Percentiles rank a stretch among this genome's conserved stretches.
Conservation (phyloP, 1,139 yeast genomes). For the Eremothecium sinecaudum region DNA sequence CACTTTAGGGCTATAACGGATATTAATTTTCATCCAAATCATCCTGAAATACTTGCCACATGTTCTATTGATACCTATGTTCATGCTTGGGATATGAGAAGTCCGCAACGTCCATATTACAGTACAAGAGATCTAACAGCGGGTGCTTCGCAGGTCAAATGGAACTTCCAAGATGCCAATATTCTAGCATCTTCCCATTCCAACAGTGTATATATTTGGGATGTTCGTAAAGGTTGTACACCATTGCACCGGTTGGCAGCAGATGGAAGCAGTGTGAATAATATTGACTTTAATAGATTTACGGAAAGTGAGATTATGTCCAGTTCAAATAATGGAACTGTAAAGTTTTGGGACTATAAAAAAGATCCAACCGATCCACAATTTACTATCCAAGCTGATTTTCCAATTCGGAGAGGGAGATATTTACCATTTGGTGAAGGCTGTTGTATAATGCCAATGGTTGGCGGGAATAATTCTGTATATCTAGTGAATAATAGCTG, state of each 20-base stretch:
- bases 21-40: constrained; percentile 79
- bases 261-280: constrained; percentile 76
- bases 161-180: constrained; percentile 72
- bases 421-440: constrained; percentile 84
- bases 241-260: constrained; percentile 66
- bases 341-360: constrained; percentile 76
- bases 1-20: constrained; percentile 93
- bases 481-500: constrained; percentile 46
- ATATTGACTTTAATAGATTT: constrained; percentile 68
- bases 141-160: constrained; percentile 89
- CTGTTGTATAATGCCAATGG: constrained; percentile 82
- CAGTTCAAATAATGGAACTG: constrained; percentile 76
- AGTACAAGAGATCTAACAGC: constrained; percentile 91
- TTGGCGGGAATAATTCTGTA: constrained; percentile 76
- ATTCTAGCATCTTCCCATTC: constrained; percentile 84
- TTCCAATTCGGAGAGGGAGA: constrained; percentile 84
- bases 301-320: constrained; percentile 55
- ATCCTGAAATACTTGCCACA: constrained; percentile 86
- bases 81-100: constrained; percentile 83
- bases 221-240: constrained; percentile 65
- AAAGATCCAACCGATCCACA: constrained; percentile 38
- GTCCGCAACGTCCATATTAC: constrained; percentile 60
- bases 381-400: constrained; percentile 57
- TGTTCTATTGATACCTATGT: constrained; percentile 87
- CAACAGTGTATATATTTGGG: constrained; percentile 76